phyloP scores from a whole-genome alignment of 1,284 basidiomycete species.

The Melampsora americana region DNA sequence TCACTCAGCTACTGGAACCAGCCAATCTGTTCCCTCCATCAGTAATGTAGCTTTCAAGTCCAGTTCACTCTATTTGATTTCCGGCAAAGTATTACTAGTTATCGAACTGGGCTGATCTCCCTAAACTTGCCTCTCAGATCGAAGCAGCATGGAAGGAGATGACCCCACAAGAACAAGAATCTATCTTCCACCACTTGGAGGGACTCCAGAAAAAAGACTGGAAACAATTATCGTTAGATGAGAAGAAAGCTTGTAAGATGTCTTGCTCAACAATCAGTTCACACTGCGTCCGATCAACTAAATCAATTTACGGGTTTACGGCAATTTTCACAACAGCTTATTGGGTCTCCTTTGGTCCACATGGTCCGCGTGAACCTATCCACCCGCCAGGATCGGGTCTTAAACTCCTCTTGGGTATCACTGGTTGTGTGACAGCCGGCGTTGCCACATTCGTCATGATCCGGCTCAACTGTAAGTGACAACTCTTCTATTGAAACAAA shows the following conservation, averaged over 20 bases:
- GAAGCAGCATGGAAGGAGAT: conserved; percentile 45
- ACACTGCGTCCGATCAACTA: background rate
- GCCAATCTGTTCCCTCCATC: background rate
- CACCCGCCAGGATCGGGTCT: conserved; percentile 43
- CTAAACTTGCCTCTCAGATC: conserved; percentile 14
- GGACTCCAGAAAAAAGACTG: conserved; percentile 44
- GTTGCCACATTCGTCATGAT: conserved; percentile 35
- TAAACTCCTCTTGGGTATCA: conserved; percentile 43
- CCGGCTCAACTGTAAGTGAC: conserved; percentile 21
- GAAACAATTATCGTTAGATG: conserved; percentile 40
- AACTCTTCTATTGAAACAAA: background rate
- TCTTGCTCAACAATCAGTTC: background rate
- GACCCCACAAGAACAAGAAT: conserved; percentile 42
- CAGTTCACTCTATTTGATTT: too few species aligned
- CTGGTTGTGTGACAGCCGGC: conserved; percentile 42
- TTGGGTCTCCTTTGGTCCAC: conserved; percentile 43
- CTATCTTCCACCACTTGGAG: conserved; percentile 44
- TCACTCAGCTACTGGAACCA: background rate
- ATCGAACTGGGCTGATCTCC: too few species aligned
- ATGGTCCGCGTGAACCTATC: conserved; percentile 43
- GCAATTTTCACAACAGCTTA: conserved; percentile 21
- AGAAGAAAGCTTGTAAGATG: conserved; percentile 43
- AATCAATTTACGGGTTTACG: background rate
- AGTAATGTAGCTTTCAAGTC: background rate
- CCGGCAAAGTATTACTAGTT: too few species aligned